Conservation (phyloP, 345 rosid genomes). For the Cardiospermum halicacabum region DNA sequence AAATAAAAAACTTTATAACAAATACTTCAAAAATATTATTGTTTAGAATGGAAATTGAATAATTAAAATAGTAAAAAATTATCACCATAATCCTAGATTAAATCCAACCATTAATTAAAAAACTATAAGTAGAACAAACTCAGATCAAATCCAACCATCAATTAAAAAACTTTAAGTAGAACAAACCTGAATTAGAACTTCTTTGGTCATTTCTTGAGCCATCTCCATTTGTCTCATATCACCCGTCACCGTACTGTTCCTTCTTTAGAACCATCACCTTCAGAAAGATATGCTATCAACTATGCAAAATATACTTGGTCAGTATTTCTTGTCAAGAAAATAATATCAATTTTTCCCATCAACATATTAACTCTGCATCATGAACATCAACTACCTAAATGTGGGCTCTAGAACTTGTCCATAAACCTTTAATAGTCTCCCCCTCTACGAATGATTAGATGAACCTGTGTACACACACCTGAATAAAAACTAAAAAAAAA, state of each 20-base stretch:
- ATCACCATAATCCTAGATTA: background rate
- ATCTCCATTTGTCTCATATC: conserved; percentile 78
- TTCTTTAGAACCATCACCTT: conserved; percentile 84
- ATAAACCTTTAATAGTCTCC: conserved; percentile 90
- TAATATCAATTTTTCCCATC: conserved; percentile 1
- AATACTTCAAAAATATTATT: no score
- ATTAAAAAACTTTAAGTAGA: background rate
- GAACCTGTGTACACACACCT: conserved; percentile 44
- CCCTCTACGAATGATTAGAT: conserved; percentile 86
- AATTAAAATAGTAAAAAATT: no score
- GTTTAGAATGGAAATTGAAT: no score
- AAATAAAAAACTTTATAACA: no score
- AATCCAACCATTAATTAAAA: background rate
- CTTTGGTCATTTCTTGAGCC: conserved; percentile 74
- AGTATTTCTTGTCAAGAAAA: conserved; percentile 5
- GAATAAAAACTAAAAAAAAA: background rate
- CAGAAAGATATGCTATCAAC: conserved; percentile 86
- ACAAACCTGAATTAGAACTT: conserved; percentile 88
- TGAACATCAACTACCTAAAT: conserved; percentile 63
- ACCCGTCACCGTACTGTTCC: conserved; percentile 86
- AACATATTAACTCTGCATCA: background rate
- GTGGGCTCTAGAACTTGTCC: conserved; percentile 85
- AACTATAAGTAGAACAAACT: conserved; percentile 33
- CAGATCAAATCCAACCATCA: background rate
- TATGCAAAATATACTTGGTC: conserved; percentile 24